These are phyloP conservation scores for Colletotrichum trifolii DNA, from an alignment of 2,329 filamentous ascomycete genomes.

Conservation along the genomic window DNA sequence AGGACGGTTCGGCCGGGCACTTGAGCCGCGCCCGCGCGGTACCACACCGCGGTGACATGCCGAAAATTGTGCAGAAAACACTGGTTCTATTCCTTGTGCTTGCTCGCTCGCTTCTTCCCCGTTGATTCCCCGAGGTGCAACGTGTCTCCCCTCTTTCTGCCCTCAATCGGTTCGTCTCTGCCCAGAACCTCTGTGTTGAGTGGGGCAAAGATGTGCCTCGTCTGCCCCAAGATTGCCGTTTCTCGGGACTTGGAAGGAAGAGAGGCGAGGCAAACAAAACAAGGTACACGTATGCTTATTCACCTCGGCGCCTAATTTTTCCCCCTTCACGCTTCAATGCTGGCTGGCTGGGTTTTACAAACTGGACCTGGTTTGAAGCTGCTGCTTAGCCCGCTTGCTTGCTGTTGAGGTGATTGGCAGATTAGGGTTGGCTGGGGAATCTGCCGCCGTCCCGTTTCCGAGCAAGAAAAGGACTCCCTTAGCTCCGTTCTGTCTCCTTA, in stretches of 20 bases:
- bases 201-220: too few species aligned
- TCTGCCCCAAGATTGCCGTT: too few species aligned
- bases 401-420: not conserved
- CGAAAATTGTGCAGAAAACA: not conserved
- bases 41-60: too few species aligned
- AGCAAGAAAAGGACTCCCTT: slow-evolving; percentile 18
- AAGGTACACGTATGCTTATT: not conserved
- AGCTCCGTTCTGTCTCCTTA: slow-evolving; percentile 5
- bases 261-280: too few species aligned
- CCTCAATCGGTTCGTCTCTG: too few species aligned
- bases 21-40: slow-evolving; percentile 14
- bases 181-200: too few species aligned
- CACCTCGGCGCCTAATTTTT: not conserved
- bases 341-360: not conserved
- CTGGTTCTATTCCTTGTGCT: too few species aligned
- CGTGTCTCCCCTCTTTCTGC: too few species aligned
- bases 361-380: not conserved
- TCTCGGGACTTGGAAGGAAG: too few species aligned
- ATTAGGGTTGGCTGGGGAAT: slow-evolving; percentile 11
- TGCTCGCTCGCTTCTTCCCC: too few species aligned
- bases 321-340: not conserved
- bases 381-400: too few species aligned
- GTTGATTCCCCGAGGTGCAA: too few species aligned
- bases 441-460: slow-evolving; percentile 27
- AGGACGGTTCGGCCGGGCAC: slow-evolving; percentile 4